These are phyloP conservation scores for Erysimum cheiri DNA, from an alignment of 441 rosid genomes.

Conservation along the genomic window DNA sequence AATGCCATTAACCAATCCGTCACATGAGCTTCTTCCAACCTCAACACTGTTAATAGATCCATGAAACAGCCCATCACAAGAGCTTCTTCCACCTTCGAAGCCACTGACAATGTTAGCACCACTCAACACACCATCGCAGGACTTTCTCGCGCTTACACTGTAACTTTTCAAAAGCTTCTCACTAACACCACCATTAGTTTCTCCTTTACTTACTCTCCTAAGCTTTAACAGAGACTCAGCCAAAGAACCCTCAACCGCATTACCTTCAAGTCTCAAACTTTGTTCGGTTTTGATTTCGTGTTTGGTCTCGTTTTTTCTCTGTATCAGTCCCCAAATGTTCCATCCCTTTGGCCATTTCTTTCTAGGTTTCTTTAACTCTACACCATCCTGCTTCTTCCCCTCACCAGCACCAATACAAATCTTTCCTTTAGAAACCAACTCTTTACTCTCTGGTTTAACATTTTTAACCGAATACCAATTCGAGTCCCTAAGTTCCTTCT, in stretches of 20 bases:
- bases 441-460: slow-evolving; percentile 42
- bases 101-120: slow-evolving; percentile 16
- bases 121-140: slow-evolving; percentile 47
- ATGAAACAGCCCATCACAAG: slow-evolving; percentile 49
- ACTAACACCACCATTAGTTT: slow-evolving; percentile 44
- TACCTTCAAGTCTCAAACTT: slow-evolving; percentile 44
- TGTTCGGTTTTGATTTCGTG: slow-evolving; percentile 40
- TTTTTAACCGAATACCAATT: slow-evolving; percentile 65
- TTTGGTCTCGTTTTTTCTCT: slow-evolving; percentile 43
- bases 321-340: slow-evolving; percentile 63
- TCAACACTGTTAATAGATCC: slow-evolving; percentile 40
- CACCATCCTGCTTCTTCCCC: slow-evolving; percentile 43
- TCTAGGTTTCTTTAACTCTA: slow-evolving; percentile 45
- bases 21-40: slow-evolving; percentile 34
- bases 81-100: slow-evolving; percentile 48
- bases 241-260: slow-evolving; percentile 45
- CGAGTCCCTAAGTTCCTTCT: slow-evolving; percentile 69
- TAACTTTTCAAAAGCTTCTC: slow-evolving; percentile 54
- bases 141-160: slow-evolving; percentile 53
- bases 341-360: slow-evolving; percentile 50
- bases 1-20: slow-evolving; percentile 32
- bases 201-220: slow-evolving; percentile 51
- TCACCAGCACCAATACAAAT: slow-evolving; percentile 41
- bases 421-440: slow-evolving; percentile 46
- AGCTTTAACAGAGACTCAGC: slow-evolving; percentile 57